Evolutionary conservation across 768 basidiomycete species (phyloP).

Genomic region (Trametes cubensis): DNA sequence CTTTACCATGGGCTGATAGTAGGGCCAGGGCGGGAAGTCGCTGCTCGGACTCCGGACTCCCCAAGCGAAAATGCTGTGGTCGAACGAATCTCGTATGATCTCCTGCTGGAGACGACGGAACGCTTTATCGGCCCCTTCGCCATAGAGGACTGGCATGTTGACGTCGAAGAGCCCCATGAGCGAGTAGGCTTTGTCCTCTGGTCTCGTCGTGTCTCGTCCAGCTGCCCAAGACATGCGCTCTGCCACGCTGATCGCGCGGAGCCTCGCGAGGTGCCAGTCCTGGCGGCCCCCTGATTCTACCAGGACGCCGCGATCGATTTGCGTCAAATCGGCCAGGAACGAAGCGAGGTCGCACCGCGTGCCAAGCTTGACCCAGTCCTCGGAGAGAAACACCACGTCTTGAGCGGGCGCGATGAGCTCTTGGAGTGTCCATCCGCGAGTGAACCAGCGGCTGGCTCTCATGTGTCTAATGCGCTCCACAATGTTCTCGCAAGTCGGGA

Average conservation of each 20-base stretch:
- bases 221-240: conserved; percentile 11
- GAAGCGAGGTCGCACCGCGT: not conserved
- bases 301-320: not conserved
- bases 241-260: not conserved
- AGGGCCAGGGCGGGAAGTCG: not conserved
- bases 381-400: conserved; percentile 9
- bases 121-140: conserved; percentile 1
- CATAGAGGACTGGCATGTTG: conserved; percentile 9
- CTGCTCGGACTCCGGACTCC: not conserved
- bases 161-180: conserved; percentile 16
- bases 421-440: conserved; percentile 14
- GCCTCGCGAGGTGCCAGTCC: no score
- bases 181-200: conserved; percentile 16
- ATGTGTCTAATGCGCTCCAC: no score
- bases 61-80: conserved; percentile 7
- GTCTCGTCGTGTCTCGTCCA: not conserved
- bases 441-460: conserved; percentile 7
- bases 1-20: no score
- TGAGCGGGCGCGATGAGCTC: conserved; percentile 12
- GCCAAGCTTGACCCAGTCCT: conserved; percentile 1
- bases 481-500: not conserved
- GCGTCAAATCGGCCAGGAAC: not conserved
- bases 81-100: not conserved
- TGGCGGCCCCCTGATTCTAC: no score
- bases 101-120: conserved; percentile 11